Evolutionary conservation across 768 basidiomycete genomes (phyloP).

Genomic region (Suillus spraguei): DNA sequence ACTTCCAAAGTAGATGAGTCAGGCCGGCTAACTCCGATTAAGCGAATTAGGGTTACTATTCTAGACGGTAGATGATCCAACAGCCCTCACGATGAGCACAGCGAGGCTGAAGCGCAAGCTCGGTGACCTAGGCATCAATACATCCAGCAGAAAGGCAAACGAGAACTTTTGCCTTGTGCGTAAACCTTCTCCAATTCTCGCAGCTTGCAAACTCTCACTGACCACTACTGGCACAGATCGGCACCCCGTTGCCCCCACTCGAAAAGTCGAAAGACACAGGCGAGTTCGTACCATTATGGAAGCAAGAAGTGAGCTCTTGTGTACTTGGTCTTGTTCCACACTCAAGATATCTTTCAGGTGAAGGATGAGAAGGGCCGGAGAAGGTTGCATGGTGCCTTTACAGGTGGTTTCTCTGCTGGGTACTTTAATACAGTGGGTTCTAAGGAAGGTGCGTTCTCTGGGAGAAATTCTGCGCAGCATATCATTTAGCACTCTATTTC

Average conservation of each 20-base stretch:
- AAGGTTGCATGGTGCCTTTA: constrained; percentile 97
- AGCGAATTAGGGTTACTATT: constrained; percentile 2
- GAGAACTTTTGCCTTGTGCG: constrained; percentile 86
- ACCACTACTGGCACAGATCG: constrained; percentile 57
- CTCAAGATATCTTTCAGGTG: constrained; percentile 50
- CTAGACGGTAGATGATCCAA: neutral
- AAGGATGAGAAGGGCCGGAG: constrained; percentile 92
- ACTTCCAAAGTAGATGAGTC: no score
- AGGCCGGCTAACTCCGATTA: constrained; percentile 2
- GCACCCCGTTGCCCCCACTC: constrained; percentile 92
- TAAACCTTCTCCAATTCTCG: neutral
- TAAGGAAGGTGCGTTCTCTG: constrained; percentile 72
- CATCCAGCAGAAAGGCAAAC: constrained; percentile 67
- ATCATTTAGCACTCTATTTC: constrained; percentile 1
- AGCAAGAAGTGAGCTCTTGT: constrained; percentile 76
- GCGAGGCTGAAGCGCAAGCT: constrained; percentile 81
- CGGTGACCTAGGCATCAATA: constrained; percentile 76
- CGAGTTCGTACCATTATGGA: constrained; percentile 97
- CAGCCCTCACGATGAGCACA: constrained; percentile 40
- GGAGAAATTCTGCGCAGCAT: neutral
- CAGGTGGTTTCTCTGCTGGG: constrained; percentile 96
- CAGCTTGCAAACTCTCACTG: constrained; percentile 14
- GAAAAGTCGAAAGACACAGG: constrained; percentile 90
- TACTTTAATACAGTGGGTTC: constrained; percentile 97
- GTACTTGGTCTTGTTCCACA: constrained; percentile 23